Evolutionary conservation across 257 asterid genomes (phyloP), one percentile per base, ranked within the genome.

Genomic region (Vinca minor): DNA sequence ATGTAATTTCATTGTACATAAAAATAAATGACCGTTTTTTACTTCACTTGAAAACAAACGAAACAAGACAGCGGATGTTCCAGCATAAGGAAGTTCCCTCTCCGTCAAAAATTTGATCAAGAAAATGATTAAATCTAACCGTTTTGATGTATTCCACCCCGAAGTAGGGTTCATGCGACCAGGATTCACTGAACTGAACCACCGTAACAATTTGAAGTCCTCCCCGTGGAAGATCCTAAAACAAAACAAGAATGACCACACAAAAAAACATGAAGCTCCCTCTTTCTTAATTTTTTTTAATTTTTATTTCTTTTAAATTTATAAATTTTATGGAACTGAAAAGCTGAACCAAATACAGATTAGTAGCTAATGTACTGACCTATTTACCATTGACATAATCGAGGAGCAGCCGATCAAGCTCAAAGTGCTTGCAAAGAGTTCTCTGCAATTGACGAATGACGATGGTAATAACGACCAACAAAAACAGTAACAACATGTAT

Each of bases 381-480:
- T 89, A 89, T 79, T 81, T 90, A 34, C 82, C 85, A 58, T 81
- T 81, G 59, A 87, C 83, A 72, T 90, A 87, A 65, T 90, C 95
- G 31, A 90, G 79, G 38, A 90, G 84, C 71, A 77, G 85, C 80
- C 85, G 84, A 71, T 90, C 97, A 4, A 90, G 97, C 88, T 84
- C 96, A 81, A 90, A 90, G 76, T 82, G 95, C 56, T 82, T 83
- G 88, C 97, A 87, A 59, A 90, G 69, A 72, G 72, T 75, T 79
- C 79, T 85, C 97, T 90, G 97, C 84, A 69, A 59, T 7, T 57
- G 60, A 69, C 8, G 31, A 39, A 65, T 2, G 7, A 56, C 6
- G 23, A 55, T 55, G 61, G 13, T 12, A n/a, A n/a, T n/a, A n/a
- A n/a, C n/a, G n/a, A n/a, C n/a, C n/a, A n/a, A n/a, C n/a, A n/a